Percentiles rank a stretch among this genome's conserved stretches.
Evolutionary conservation across 805 yeast genomes (phyloP).

Genomic region (Starmerella floris): DNA sequence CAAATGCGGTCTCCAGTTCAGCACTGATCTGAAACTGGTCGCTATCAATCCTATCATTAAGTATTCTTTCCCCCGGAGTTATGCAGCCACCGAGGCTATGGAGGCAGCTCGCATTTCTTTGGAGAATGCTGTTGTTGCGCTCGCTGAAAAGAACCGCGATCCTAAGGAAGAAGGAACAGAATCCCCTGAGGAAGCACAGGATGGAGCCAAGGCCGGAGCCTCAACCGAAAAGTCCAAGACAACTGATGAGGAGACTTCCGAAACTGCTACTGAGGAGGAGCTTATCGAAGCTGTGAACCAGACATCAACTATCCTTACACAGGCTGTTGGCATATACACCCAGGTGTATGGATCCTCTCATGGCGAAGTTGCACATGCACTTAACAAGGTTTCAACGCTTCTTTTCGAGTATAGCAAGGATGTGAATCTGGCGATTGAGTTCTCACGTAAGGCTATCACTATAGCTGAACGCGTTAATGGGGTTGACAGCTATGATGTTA

Average conservation of each 20-base stretch:
- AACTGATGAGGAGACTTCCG: background rate
- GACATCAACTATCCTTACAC: conserved; percentile 53
- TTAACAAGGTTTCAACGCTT: conserved; percentile 49
- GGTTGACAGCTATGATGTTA: conserved; percentile 61
- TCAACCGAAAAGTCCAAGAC: background rate
- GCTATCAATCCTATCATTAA: conserved; percentile 65
- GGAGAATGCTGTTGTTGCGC: conserved; percentile 2
- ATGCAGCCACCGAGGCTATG: conserved; percentile 55
- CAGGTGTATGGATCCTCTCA: conserved; percentile 76
- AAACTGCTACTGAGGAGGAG: conserved; percentile 13
- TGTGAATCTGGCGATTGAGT: conserved; percentile 44
- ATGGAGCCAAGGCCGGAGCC: background rate
- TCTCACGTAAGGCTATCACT: conserved; percentile 54
- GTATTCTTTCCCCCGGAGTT: conserved; percentile 51
- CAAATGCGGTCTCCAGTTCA: conserved; percentile 82
- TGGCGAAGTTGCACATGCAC: conserved; percentile 61
- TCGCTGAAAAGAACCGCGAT: background rate
- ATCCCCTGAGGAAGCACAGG: background rate
- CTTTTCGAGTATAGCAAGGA: conserved; percentile 45
- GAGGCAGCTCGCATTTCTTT: conserved; percentile 28
- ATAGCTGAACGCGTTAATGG: conserved; percentile 74
- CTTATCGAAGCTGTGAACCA: conserved; percentile 26
- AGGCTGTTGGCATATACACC: conserved; percentile 60
- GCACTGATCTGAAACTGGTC: conserved; percentile 43
- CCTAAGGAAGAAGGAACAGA: background rate